phyloP scores from a whole-genome alignment of 768 basidiomycete genomes.

The Trametes punicea region DNA sequence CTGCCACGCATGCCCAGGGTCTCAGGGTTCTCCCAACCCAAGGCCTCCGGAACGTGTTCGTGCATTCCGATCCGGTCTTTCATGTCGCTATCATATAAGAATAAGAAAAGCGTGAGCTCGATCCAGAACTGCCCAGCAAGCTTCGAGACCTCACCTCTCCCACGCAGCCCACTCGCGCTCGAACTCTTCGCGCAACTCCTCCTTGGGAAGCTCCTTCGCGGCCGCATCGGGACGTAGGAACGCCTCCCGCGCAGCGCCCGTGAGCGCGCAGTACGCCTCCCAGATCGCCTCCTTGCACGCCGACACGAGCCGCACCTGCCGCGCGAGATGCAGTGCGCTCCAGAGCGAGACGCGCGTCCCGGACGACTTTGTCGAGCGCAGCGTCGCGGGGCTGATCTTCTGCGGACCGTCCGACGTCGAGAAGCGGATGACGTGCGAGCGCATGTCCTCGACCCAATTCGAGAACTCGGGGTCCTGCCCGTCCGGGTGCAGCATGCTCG shows the following conservation, averaged over 20 bases:
- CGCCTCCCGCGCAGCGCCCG: constrained; percentile 25
- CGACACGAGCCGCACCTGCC: constrained; percentile 50
- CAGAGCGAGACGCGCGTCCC: constrained; percentile 39
- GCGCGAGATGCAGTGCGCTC: constrained; percentile 65
- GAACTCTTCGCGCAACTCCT: constrained; percentile 49
- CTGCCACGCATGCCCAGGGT: background rate
- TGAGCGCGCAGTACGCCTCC: constrained; percentile 54
- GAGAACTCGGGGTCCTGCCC: background rate
- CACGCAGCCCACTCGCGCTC: constrained; percentile 66
- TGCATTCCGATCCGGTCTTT: constrained; percentile 65
- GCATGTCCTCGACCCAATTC: constrained; percentile 11
- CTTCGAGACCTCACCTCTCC: constrained; percentile 51
- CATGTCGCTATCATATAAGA: constrained; percentile 57
- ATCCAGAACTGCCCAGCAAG: constrained; percentile 4
- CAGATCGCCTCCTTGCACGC: constrained; percentile 72
- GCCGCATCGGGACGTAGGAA: constrained; percentile 16
- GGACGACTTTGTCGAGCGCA: constrained; percentile 15
- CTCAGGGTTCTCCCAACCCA: constrained; percentile 50
- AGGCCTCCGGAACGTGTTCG: constrained; percentile 40
- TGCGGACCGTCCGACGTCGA: constrained; percentile 5
- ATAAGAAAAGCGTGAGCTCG: background rate
- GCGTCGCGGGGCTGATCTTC: background rate
- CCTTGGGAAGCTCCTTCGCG: background rate
- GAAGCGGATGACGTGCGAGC: background rate
- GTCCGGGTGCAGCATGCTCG: background rate